Evolutionary conservation across 306 rosid species (phyloP), one percentile per base, ranked within the genome.

Genomic region (Cucurbita pepo): DNA sequence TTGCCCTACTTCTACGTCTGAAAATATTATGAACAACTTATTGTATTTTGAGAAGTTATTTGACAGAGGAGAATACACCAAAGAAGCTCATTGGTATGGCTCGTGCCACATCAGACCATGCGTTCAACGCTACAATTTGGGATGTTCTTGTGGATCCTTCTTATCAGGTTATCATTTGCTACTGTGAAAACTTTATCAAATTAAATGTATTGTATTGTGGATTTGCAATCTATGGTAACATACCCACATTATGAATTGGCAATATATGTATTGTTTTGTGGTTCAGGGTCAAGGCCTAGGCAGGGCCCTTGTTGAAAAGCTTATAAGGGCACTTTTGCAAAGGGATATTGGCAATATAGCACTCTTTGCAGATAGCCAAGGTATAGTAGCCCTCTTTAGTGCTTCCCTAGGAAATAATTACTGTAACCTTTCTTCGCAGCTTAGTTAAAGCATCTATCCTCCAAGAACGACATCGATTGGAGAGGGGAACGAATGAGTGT

Each of bases 81-180:
- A 94, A 85, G 88, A 86, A 69, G 86, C 82, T 94, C 69, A 91
- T 94, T 77, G 99, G 99, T 79, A 85, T 94, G 96, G 97, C 99
- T 21, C 99, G 96, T 77, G 99, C 97, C 50, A 94, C 96, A 10
- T 94, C 99, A 45, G 99, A 94, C 82, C 97, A 94, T 79, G 99
- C 97, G 51, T 94, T 94, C 86, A 91, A 94, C 76, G 99, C 99
- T 60, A 94, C 99, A 69, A 94, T 94, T 67, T 91, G 99, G 99
- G 99, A 94, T 81, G 99, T 94, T 75, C 88, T 94, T 10, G 91
- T 94, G 79, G 99, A 94, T 81, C 97, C 99, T 70, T 71, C 82
- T 69, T 94, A 94, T 82, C 97, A 91, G 95, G 50, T 58, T 22
- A 40, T 67, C 76, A 12, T 25, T 53, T 56, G 25, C 75, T 0